phyloP scores from a whole-genome alignment of 2,329 filamentous ascomycete genomes.

The Penicillium paneum region DNA sequence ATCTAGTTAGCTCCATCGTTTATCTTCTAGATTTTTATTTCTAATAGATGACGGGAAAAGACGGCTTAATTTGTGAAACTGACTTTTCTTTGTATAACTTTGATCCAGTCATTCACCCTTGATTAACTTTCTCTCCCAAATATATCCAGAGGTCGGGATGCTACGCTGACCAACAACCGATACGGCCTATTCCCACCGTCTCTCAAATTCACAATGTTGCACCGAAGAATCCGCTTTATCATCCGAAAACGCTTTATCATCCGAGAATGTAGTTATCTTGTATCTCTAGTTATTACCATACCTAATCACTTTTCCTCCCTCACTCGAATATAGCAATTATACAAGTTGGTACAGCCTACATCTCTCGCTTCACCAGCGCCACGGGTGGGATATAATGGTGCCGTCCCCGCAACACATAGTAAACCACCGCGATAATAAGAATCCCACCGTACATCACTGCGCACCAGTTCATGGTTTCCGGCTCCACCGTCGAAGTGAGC shows the following conservation, averaged over 20 bases:
- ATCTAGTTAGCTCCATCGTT: too few relatives aligned
- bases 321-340: background rate
- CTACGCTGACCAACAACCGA: background rate
- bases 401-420: conserved; percentile 35
- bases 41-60: too few relatives aligned
- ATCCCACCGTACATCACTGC: conserved; percentile 37
- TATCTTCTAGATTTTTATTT: too few relatives aligned
- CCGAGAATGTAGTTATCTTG: background rate
- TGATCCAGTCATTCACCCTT: background rate
- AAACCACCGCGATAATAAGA: conserved; percentile 35
- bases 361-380: conserved; percentile 20
- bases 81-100: too few relatives aligned
- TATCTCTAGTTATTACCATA: too few relatives aligned
- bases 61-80: too few relatives aligned
- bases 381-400: conserved; percentile 35
- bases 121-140: background rate
- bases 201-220: background rate
- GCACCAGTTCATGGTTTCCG: conserved; percentile 42
- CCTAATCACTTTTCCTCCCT: background rate
- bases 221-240: background rate
- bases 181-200: background rate
- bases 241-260: background rate
- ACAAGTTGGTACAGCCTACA: background rate
- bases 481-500: conserved; percentile 20
- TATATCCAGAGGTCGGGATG: background rate